Base-by-base conservation (phyloP, 2,329 filamentous ascomycete species). In the Aureobasidium namibiae region DNA sequence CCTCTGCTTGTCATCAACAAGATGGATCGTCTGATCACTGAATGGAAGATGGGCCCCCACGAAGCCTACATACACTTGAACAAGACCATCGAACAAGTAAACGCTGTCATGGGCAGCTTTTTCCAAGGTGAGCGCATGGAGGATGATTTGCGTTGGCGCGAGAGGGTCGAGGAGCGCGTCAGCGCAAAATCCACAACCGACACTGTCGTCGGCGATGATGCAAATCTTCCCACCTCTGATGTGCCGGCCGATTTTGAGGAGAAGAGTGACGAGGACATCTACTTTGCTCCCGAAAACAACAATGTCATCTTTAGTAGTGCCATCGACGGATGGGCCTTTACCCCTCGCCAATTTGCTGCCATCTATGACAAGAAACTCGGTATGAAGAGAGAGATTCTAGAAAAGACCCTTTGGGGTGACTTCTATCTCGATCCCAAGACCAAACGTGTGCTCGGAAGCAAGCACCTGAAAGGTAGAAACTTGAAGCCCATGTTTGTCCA, bases 251-350 rank as follows among this genome's bases (percentile, higher is more conserved):
- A 83, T 48, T 99, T 90, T 66, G 87, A 96, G 71, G 94, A 97
- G 71, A 85, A 86, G 66, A 92, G 96, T 68, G 94, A 99, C 68
- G 92, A 97, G 71, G 92, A 96, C 71, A 86, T 99, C 26, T 99
- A 99, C 73, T 99, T 99, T 74, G 90, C 94, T 0, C 94, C 94
- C 0, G 94, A 99, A 70, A 95, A 92, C 74, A 96, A 96, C 73
- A 99, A 99, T 69, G 94, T 99, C 72, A 97, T 99, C 64, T 99
- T 99, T 72, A 91, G 90, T 76, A 97, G 92, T 71, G 94, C 94
- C 61, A 88, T 96, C 60, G 94, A 99, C 70, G 94, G 94, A n/a
- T 99, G 94, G 94, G 94, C 94, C 2, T 99, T 99, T 68, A 99
- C 94, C 0, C 87, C 96, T 52, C 84, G 91, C 53, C 94, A 99